phyloP scores from a whole-genome alignment of 192 early-diverging fungal species.

The Phlyctochytrium bullatum region DNA sequence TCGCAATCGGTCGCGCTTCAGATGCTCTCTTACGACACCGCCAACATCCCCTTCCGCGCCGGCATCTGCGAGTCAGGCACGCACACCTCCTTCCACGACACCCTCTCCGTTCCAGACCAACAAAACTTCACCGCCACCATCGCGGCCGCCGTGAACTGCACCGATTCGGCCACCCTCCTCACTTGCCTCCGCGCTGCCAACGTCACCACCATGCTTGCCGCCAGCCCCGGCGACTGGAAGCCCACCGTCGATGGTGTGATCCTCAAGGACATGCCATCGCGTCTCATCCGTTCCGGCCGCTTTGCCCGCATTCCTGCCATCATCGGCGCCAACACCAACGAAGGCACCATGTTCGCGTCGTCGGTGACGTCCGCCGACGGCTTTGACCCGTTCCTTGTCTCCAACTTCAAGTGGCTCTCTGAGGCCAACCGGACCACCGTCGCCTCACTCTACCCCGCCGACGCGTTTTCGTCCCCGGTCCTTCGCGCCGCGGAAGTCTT shows the following conservation, averaged over 20 bases:
- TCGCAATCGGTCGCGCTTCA: neutral
- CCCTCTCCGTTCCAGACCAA: neutral
- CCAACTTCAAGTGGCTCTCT: neutral
- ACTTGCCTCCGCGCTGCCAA: neutral
- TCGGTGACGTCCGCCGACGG: neutral
- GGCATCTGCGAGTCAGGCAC: constrained; percentile 8
- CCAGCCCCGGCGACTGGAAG: neutral
- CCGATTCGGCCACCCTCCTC: neutral
- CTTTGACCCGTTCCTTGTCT: neutral
- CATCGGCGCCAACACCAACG: neutral
- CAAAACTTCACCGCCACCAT: neutral
- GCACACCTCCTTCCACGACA: neutral
- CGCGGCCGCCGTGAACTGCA: neutral
- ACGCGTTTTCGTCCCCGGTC: neutral
- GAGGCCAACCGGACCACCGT: neutral
- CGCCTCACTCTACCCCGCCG: neutral
- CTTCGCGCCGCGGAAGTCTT: neutral
- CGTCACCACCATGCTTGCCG: neutral
- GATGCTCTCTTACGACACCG: neutral
- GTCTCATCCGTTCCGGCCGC: neutral
- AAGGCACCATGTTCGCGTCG: neutral
- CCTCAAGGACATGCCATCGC: neutral
- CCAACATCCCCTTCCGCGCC: neutral
- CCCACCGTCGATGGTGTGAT: neutral
- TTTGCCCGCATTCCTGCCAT: neutral